Percentiles rank a stretch among this genome's conserved stretches.
These are phyloP conservation scores for Penicillium sp. DNA, from an alignment of 2,329 filamentous ascomycete genomes.

Conservation along the genomic window DNA sequence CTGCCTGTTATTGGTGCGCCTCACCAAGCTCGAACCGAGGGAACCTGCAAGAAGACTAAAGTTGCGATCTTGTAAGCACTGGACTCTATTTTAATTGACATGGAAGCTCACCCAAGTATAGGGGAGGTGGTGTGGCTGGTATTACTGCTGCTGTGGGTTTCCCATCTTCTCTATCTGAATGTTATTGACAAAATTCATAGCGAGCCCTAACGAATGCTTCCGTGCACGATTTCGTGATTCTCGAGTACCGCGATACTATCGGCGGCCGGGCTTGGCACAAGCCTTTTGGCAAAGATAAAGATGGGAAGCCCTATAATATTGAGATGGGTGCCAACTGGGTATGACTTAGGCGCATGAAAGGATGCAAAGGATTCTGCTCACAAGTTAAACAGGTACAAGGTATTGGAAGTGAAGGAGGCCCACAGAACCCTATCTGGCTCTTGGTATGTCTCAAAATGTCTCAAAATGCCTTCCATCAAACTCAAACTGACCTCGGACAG, in stretches of 20 bases:
- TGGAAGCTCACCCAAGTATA: slow-evolving; percentile 4
- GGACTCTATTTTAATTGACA: neutral
- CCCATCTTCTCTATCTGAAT: neutral
- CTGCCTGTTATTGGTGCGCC: slow-evolving; percentile 15
- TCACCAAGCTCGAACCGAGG: slow-evolving; percentile 11
- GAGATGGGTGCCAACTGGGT: slow-evolving; percentile 22
- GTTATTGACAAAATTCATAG: slow-evolving; percentile 1
- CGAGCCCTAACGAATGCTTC: slow-evolving; percentile 23
- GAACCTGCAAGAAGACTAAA: slow-evolving; percentile 21
- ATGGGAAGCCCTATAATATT: slow-evolving; percentile 18
- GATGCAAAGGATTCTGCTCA: neutral
- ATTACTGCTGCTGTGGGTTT: slow-evolving; percentile 20
- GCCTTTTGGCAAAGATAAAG: slow-evolving; percentile 15
- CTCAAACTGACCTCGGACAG: slow-evolving; percentile 10
- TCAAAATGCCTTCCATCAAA: neutral
- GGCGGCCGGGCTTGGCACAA: slow-evolving; percentile 18
- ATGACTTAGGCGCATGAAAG: neutral
- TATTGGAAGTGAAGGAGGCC: slow-evolving; percentile 15
- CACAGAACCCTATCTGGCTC: slow-evolving; percentile 17
- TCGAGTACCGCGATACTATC: slow-evolving; percentile 20
- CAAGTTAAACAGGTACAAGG: slow-evolving; percentile 15
- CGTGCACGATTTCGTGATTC: slow-evolving; percentile 20
- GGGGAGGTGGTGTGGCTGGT: slow-evolving; percentile 21
- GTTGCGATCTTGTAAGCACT: slow-evolving; percentile 21
- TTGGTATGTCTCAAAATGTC: slow-evolving; percentile 11